Evolutionary conservation across 176 grass and related monocot genomes (phyloP), one percentile per base, ranked within the genome.

Genomic region (Avena atlantica): DNA sequence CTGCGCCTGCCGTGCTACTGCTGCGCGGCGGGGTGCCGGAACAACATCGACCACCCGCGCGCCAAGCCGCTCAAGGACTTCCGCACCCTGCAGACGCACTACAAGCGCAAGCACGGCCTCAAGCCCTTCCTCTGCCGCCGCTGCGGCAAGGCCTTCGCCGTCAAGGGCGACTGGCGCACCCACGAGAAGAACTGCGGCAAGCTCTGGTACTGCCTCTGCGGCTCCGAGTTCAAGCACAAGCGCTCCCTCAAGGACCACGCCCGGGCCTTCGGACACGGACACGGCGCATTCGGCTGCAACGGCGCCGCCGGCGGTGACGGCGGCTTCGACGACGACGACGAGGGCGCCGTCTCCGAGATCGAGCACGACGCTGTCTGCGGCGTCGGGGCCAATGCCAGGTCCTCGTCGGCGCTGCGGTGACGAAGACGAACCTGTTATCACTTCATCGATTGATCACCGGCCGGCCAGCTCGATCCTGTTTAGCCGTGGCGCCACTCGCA

Each of bases 101-200:
- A 98, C 88, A 98, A 98, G 90, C 91, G 96, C 82, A 98, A 98
- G 93, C 96, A 98, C 74, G 96, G 96, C 27, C 89, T 98, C 9
- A 98, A 98, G 88, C 96, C 96, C 29, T 98, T 96, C 92, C 93
- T 98, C 60, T 98, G 96, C 86, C 93, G 96, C 80, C 94, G 91
- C 85, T 98, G 96, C 79, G 92, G 96, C 81, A 98, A 98, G 89
- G 93, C 96, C 25, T 98, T 98, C 74, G 96, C 96, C 25, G 96
- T 98, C 31, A 95, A 90, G 84, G 96, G 96, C 6, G 96, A 98
- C 84, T 98, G 96, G 96, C 91, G 96, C 73, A 98, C 96, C 17
- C 96, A 98, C 89, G 96, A 98, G 94, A 98, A 98, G 88, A 98
- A 98, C 83, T 98, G 96, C 79, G 96, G 96, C 86, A 98, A 93